Conservation (phyloP, 2,329 filamentous ascomycete genomes). For the Fusarium transvaalense region DNA sequence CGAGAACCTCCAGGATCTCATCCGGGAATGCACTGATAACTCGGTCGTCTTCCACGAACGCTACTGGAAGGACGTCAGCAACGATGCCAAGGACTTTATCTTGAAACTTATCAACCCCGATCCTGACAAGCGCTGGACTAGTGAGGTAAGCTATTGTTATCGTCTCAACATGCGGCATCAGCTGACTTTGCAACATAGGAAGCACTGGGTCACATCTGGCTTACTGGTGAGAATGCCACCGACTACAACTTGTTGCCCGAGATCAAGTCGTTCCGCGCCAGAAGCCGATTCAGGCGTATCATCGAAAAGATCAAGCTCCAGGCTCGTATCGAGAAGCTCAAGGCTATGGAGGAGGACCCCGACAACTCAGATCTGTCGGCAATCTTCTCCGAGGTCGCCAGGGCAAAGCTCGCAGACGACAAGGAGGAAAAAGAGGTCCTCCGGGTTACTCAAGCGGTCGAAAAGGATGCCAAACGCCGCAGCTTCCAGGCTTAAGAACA, state of each 20-base stretch:
- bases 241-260: constrained; percentile 98
- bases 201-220: constrained; percentile 86
- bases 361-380: constrained; percentile 73
- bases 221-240: constrained; percentile 89
- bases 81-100: constrained; percentile 97
- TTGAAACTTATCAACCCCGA: constrained; percentile 81
- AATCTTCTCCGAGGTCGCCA: constrained; percentile 90
- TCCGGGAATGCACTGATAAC: constrained; percentile 89
- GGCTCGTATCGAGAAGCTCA: constrained; percentile 94
- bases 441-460: constrained; percentile 71
- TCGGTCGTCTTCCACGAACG: constrained; percentile 95
- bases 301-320: constrained; percentile 97
- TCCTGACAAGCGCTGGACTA: constrained; percentile 81
- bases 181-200: constrained; percentile 61
- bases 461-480: constrained; percentile 61
- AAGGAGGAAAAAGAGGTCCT: constrained; percentile 83
- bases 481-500: constrained; percentile 43
- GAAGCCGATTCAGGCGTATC: constrained; percentile 89
- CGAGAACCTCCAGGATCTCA: constrained; percentile 91
- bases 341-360: constrained; percentile 87
- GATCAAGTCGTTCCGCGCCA: constrained; percentile 92
- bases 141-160: constrained; percentile 67
- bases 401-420: constrained; percentile 87
- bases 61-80: constrained; percentile 98
- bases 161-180: constrained; percentile 10